Evolutionary conservation across 768 basidiomycete species (phyloP).

Genomic region (Dioszegia aurantiaca): DNA sequence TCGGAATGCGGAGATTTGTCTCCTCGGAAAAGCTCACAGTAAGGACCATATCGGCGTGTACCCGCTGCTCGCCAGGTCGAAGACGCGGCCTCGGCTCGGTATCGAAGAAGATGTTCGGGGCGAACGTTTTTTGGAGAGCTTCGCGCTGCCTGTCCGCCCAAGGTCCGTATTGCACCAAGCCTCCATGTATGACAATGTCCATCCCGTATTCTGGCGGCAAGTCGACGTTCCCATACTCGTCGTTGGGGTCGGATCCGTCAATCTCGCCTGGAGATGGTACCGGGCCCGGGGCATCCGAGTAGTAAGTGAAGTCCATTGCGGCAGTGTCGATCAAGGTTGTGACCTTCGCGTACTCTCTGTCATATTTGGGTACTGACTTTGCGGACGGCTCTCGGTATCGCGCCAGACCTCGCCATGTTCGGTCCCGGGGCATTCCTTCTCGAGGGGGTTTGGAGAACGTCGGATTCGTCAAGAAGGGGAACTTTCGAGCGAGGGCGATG

Average conservation of each 20-base stretch:
- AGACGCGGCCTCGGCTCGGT: constrained; percentile 60
- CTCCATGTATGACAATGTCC: constrained; percentile 74
- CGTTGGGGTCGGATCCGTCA: constrained; percentile 32
- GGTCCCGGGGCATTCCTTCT: constrained; percentile 36
- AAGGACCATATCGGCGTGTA: constrained; percentile 76
- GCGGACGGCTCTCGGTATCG: constrained; percentile 47
- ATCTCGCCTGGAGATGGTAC: constrained; percentile 25
- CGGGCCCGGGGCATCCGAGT: constrained; percentile 66
- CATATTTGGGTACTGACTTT: constrained; percentile 24
- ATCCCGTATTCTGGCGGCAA: constrained; percentile 89
- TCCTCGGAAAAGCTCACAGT: constrained; percentile 76
- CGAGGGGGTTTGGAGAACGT: constrained; percentile 43
- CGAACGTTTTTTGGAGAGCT: constrained; percentile 75
- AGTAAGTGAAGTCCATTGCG: constrained; percentile 75
- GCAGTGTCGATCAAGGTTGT: constrained; percentile 76
- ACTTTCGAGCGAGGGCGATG: constrained; percentile 32
- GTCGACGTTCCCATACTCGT: constrained; percentile 82
- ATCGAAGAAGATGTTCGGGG: constrained; percentile 74
- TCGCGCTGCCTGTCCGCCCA: constrained; percentile 92
- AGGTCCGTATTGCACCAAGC: constrained; percentile 78
- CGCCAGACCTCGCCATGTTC: constrained; percentile 54
- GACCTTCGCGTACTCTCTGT: constrained; percentile 79
- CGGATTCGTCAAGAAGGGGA: constrained; percentile 32
- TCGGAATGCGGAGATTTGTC: constrained; percentile 78
- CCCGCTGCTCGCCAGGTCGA: constrained; percentile 69